Percentiles rank a stretch among this genome's conserved stretches.
phyloP scores from a whole-genome alignment of 2,329 filamentous ascomycete genomes.

The Aspergillus aculeatinus region DNA sequence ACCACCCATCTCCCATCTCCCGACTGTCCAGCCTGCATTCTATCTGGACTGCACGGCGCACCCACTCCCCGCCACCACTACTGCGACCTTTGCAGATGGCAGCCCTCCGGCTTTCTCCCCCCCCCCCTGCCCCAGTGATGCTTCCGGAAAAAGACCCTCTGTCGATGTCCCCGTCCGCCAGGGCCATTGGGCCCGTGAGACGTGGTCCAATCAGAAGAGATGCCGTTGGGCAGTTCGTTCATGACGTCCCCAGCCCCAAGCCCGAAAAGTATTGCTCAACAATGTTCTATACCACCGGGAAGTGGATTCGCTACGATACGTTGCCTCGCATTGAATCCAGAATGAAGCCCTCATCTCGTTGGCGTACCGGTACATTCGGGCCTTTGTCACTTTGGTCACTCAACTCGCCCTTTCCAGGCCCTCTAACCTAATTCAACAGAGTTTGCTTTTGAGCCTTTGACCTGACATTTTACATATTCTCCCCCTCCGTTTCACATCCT shows the following conservation, averaged over 20 bases:
- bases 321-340: constrained; percentile 34
- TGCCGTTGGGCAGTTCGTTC: constrained; percentile 33
- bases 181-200: constrained; percentile 35
- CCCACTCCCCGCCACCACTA: constrained; percentile 23
- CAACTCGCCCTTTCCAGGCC: constrained; percentile 26
- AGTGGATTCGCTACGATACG: constrained; percentile 34
- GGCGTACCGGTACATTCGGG: constrained; percentile 25
- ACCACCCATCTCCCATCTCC: constrained; percentile 18
- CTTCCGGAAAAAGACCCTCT: constrained; percentile 19
- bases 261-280: constrained; percentile 29
- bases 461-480: constrained; percentile 24
- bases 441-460: constrained; percentile 17
- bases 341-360: constrained; percentile 27
- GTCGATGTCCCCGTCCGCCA: constrained; percentile 25
- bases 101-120: constrained; percentile 24
- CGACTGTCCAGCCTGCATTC: constrained; percentile 23
- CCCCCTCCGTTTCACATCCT: constrained; percentile 19
- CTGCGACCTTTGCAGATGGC: constrained; percentile 32
- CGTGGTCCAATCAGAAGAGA: constrained; percentile 43
- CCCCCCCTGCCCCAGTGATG: constrained; percentile 29
- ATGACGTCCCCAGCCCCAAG: constrained; percentile 34
- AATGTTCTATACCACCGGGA: constrained; percentile 30
- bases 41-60: constrained; percentile 19
- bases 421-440: constrained; percentile 26
- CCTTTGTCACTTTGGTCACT: constrained; percentile 22